A percentile compares a stretch with the other conserved stretches of the same genome.
phyloP scores from a whole-genome alignment of 1,139 yeast genomes.

The Geotrichum cucujoidarum region DNA sequence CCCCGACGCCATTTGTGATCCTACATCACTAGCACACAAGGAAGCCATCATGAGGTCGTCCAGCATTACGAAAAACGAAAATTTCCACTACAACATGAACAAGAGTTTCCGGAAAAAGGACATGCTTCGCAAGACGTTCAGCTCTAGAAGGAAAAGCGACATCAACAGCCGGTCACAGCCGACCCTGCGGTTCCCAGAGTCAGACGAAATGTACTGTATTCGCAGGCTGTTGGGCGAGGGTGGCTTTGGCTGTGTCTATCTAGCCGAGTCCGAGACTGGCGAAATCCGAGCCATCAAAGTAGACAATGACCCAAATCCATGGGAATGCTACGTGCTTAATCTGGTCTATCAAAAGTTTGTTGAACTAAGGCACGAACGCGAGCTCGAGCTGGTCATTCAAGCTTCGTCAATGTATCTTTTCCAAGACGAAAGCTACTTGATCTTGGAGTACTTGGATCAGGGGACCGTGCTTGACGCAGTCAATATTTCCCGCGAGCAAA shows the following conservation, averaged over 20 bases:
- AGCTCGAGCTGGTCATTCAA: slow-evolving; percentile 44
- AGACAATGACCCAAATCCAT: slow-evolving; percentile 62
- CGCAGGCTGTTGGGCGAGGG: slow-evolving; percentile 69
- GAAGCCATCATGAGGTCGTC: slow-evolving; percentile 16
- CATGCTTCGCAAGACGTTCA: slow-evolving; percentile 29
- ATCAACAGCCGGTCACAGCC: slow-evolving; percentile 10
- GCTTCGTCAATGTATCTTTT: slow-evolving; percentile 54
- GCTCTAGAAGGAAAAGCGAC: slow-evolving; percentile 25
- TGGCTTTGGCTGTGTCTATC: slow-evolving; percentile 72
- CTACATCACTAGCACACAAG: slow-evolving; percentile 19
- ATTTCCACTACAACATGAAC: slow-evolving; percentile 13
- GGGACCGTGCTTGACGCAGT: slow-evolving; percentile 77
- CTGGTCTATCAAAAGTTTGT: slow-evolving; percentile 46
- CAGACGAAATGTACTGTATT: slow-evolving; percentile 42
- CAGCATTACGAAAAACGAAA: neutral
- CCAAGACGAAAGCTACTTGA: slow-evolving; percentile 68
- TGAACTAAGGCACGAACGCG: slow-evolving; percentile 22
- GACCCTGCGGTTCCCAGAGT: slow-evolving; percentile 22
- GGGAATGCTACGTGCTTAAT: slow-evolving; percentile 76
- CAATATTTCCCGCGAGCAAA: slow-evolving; percentile 35
- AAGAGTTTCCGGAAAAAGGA: slow-evolving; percentile 31
- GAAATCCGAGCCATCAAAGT: slow-evolving; percentile 56
- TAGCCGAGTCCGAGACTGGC: slow-evolving; percentile 56
- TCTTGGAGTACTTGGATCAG: slow-evolving; percentile 63
- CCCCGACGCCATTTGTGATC: slow-evolving; percentile 13